phyloP scores from a whole-genome alignment of 768 basidiomycete species.

The Tulasnella sp. region DNA sequence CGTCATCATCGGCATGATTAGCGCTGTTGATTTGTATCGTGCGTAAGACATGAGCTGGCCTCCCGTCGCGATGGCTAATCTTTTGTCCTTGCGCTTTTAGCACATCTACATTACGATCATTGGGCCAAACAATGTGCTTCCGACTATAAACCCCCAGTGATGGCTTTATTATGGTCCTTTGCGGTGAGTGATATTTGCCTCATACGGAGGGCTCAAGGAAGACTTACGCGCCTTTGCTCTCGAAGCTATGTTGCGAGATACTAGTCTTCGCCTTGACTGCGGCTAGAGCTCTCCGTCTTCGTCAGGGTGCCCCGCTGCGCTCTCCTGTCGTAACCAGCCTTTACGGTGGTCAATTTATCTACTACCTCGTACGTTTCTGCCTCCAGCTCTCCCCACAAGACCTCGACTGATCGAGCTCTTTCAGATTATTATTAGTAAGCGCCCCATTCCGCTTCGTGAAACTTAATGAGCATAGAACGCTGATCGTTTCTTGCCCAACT shows the following conservation, averaged over 20 bases:
- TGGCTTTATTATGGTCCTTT: not conserved
- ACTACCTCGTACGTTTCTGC: not conserved
- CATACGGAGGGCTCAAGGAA: too few relatives aligned
- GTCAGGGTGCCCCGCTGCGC: not conserved
- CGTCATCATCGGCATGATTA: not conserved
- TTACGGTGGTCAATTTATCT: not conserved
- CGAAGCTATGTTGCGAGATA: not conserved
- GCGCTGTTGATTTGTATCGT: not conserved
- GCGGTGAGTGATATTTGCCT: not conserved
- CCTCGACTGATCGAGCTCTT: not conserved
- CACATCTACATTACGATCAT: not conserved
- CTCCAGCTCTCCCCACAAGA: not conserved
- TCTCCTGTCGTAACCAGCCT: not conserved
- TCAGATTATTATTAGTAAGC: not conserved
- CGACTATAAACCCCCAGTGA: not conserved
- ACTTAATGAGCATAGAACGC: not conserved
- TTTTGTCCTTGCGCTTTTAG: not conserved
- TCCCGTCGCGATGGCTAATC: not conserved
- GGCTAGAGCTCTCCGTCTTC: not conserved
- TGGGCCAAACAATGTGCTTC: not conserved
- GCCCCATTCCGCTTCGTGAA: not conserved
- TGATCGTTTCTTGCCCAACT: not conserved
- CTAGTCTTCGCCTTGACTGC: not conserved
- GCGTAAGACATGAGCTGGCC: not conserved
- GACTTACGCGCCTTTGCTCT: not conserved